Evolutionary conservation across 345 rosid species (phyloP).

Genomic region (Hirschfeldia incana): DNA sequence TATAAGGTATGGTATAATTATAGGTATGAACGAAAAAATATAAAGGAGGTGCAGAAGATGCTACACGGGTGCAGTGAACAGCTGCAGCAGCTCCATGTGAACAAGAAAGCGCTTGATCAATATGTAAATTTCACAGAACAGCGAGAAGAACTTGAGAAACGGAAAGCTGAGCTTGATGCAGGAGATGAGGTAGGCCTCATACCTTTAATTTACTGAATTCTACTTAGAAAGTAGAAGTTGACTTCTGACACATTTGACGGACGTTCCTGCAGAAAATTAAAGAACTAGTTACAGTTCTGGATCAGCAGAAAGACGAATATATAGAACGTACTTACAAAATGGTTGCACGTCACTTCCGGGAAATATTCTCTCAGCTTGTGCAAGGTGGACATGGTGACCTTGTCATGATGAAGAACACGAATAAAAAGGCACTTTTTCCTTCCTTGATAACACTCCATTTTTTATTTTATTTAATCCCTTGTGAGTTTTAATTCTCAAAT

Average conservation of each 20-base stretch:
- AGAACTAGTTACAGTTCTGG: slow-evolving; percentile 81
- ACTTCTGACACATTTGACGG: not conserved
- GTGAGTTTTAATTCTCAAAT: slow-evolving; percentile 2
- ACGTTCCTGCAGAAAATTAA: slow-evolving; percentile 68
- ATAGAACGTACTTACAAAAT: slow-evolving; percentile 97
- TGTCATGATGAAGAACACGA: slow-evolving; percentile 69
- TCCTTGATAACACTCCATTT: not conserved
- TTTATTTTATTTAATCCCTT: not conserved
- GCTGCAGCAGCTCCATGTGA: slow-evolving; percentile 92
- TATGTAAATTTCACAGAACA: slow-evolving; percentile 93
- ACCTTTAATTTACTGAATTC: not conserved
- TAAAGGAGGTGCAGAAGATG: slow-evolving; percentile 91
- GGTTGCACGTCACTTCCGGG: slow-evolving; percentile 83
- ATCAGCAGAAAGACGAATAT: slow-evolving; percentile 93
- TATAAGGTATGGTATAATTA: slow-evolving; percentile 23
- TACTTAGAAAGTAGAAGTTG: slow-evolving; percentile 8
- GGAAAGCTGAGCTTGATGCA: slow-evolving; percentile 95
- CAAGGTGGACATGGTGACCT: slow-evolving; percentile 93
- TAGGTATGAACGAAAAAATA: slow-evolving; percentile 70
- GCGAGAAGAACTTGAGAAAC: slow-evolving; percentile 88
- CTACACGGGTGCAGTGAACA: slow-evolving; percentile 86
- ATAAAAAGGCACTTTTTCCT: slow-evolving; percentile 55
- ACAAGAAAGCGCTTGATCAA: slow-evolving; percentile 96
- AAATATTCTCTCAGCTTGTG: slow-evolving; percentile 90
- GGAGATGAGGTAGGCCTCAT: slow-evolving; percentile 77